These are phyloP conservation scores for Aphanomyces stellatus DNA, from an alignment of 352 stramenopile species.

Conservation along the genomic window DNA sequence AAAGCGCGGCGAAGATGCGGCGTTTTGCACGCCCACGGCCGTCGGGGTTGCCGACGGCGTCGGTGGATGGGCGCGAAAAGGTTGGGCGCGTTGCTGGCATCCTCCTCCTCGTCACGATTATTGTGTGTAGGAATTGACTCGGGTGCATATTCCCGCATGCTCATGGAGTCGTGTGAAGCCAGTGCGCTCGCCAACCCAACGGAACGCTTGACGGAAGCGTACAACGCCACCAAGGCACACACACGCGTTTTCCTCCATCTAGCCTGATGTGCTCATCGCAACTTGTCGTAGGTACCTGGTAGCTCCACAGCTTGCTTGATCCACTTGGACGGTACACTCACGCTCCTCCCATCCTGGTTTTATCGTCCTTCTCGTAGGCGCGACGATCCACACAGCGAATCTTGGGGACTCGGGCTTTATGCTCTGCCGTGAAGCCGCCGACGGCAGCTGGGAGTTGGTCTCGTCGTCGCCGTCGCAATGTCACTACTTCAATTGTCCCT, in stretches of 20 bases:
- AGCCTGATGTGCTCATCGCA: too few species aligned
- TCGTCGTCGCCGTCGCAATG: conserved; percentile 87
- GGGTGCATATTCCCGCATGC: conserved; percentile 76
- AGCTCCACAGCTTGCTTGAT: conserved; percentile 83
- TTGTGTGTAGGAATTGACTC: conserved; percentile 63
- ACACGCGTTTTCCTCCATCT: too few species aligned
- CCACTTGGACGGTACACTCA: conserved; percentile 50
- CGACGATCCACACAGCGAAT: conserved; percentile 79
- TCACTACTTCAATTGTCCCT: conserved; percentile 97
- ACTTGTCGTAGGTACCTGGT: conserved; percentile 25
- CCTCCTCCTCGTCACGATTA: neutral
- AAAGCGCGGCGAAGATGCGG: conserved; percentile 79
- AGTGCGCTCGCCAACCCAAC: conserved; percentile 39
- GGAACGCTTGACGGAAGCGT: conserved; percentile 58
- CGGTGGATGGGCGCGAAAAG: conserved; percentile 78
- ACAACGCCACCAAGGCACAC: conserved; percentile 49
- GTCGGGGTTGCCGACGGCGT: conserved; percentile 83
- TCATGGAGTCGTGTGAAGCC: conserved; percentile 41
- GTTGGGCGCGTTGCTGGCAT: conserved; percentile 12
- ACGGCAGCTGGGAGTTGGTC: conserved; percentile 62
- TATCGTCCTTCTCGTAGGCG: too few species aligned
- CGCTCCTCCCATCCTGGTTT: too few species aligned
- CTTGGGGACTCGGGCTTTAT: conserved; percentile 93
- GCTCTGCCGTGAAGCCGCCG: conserved; percentile 66
- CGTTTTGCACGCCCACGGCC: conserved; percentile 66